A percentile compares a stretch with the other conserved stretches of the same genome.
These are phyloP conservation scores for Naganishia kalamii DNA, from an alignment of 768 basidiomycete genomes.

Conservation along the genomic window DNA sequence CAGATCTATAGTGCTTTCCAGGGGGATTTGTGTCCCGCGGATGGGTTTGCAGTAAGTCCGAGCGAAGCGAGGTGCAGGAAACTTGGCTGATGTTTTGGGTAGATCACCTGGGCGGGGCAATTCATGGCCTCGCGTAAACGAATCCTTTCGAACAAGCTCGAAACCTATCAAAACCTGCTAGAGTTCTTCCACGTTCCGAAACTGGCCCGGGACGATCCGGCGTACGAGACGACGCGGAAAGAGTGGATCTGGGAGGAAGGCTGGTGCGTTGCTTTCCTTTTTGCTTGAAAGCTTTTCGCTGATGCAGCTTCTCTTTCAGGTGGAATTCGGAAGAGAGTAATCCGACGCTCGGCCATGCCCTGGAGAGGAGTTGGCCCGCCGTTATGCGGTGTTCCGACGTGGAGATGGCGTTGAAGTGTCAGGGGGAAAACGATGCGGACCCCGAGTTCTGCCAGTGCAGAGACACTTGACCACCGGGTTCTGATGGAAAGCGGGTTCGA, in stretches of 20 bases:
- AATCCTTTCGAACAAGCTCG: slow-evolving; percentile 31
- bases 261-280: slow-evolving; percentile 21
- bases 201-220: neutral
- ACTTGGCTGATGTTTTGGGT: neutral
- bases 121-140: slow-evolving; percentile 38
- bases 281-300: neutral
- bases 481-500: too few relatives aligned
- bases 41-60: slow-evolving; percentile 26
- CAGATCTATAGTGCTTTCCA: slow-evolving; percentile 43
- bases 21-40: slow-evolving; percentile 35
- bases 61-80: neutral
- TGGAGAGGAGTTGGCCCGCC: slow-evolving; percentile 20
- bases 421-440: neutral
- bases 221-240: slow-evolving; percentile 17
- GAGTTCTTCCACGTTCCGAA: slow-evolving; percentile 32
- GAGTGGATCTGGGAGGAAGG: slow-evolving; percentile 41
- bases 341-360: slow-evolving; percentile 35
- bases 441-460: slow-evolving; percentile 9
- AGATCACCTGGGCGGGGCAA: slow-evolving; percentile 44
- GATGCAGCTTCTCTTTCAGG: neutral
- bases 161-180: slow-evolving; percentile 33
- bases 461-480: too few relatives aligned
- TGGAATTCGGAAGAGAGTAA: slow-evolving; percentile 30
- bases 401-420: neutral
- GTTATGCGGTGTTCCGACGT: slow-evolving; percentile 16